A percentile compares a stretch with the other conserved stretches of the same genome.
Conservation (phyloP, 2,329 filamentous ascomycete genomes). For the Talaromyces sp. region DNA sequence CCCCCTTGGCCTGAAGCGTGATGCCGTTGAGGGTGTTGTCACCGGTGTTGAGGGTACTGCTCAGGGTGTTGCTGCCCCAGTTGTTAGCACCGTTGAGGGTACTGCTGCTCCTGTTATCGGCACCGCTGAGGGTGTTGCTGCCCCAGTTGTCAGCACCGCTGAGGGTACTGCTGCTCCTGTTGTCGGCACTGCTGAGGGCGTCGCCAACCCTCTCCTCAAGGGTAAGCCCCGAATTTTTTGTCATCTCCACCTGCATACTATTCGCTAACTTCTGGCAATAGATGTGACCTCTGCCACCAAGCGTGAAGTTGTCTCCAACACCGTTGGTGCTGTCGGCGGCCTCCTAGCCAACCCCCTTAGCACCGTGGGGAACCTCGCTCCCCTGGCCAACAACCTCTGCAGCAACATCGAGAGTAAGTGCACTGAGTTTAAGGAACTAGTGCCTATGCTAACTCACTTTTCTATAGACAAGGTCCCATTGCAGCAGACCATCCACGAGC, state of each 20-base stretch:
- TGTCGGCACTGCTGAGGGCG: neutral
- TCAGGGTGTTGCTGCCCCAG: neutral
- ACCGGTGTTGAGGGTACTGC: neutral
- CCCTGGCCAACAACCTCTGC: conserved; percentile 9
- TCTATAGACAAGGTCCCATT: conserved; percentile 4
- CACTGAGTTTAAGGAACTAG: neutral
- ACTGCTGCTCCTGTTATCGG: neutral
- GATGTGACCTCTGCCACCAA: neutral
- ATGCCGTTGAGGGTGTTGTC: neutral
- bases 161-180: neutral
- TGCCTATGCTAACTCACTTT: neutral
- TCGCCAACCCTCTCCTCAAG: neutral
- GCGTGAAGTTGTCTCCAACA: conserved; percentile 5
- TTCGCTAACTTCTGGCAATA: neutral
- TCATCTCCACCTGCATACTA: neutral
- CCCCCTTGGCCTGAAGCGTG: conserved; percentile 8
- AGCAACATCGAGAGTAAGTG: conserved; percentile 6
- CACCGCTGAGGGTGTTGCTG: neutral
- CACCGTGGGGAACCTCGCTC: neutral
- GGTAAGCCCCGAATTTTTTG: neutral
- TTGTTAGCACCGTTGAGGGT: neutral
- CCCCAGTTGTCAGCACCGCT: neutral
- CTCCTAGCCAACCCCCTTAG: conserved; percentile 6
- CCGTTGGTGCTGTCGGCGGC: neutral
- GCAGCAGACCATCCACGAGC: conserved; percentile 3